Conservation (phyloP, 1,284 basidiomycete species). For the Cronartium quercuum region DNA sequence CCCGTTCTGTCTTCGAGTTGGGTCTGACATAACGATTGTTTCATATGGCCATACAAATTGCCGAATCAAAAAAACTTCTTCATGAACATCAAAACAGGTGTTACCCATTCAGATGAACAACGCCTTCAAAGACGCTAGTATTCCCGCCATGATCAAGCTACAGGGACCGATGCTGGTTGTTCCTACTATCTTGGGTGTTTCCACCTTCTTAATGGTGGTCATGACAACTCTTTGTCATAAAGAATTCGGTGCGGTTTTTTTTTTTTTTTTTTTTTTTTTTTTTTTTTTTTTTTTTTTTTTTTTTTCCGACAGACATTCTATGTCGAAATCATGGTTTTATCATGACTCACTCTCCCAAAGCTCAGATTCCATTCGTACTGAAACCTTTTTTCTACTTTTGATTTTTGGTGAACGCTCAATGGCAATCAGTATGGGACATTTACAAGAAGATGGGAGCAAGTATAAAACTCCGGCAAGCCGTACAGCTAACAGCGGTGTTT, state of each 20-base stretch:
- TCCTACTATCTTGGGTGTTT: not conserved
- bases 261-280: not conserved
- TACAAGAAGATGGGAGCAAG: conserved; percentile 1
- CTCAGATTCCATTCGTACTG: no score
- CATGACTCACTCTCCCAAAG: no score
- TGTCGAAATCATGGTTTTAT: no score
- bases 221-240: not conserved
- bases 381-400: not conserved
- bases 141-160: not conserved
- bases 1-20: no score
- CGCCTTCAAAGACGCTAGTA: not conserved
- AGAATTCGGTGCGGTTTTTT: not conserved
- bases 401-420: not conserved
- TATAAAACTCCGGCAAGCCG: not conserved
- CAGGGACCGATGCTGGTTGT: not conserved
- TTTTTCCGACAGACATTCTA: no score
- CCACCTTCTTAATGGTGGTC: not conserved
- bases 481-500: not conserved
- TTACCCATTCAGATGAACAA: not conserved
- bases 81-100: not conserved
- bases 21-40: no score
- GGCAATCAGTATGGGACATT: not conserved
- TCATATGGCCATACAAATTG: no score
- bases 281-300: no score
- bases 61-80: not conserved